phyloP scores from a whole-genome alignment of 1,139 yeast genomes.

The Nakaseomyces kungkrabaensis region DNA sequence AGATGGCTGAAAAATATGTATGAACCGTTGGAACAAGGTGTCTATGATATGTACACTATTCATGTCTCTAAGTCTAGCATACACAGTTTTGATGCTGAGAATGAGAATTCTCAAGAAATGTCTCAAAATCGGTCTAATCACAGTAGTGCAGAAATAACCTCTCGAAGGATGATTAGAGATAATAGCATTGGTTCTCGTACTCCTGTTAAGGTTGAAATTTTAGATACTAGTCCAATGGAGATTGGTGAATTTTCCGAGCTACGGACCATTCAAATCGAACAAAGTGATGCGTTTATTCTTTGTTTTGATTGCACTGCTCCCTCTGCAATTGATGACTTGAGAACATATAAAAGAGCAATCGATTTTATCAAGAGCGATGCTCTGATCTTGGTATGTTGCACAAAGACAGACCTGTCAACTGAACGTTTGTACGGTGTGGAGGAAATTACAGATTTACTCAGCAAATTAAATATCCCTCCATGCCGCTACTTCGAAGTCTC shows the following conservation, averaged over 20 bases:
- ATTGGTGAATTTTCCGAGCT: constrained; percentile 19
- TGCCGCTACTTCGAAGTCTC: constrained; percentile 18
- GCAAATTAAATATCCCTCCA: constrained; percentile 12
- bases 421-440: constrained; percentile 9
- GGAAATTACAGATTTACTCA: constrained; percentile 6
- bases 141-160: background rate
- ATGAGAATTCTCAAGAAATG: background rate
- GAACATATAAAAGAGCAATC: constrained; percentile 15
- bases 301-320: constrained; percentile 20
- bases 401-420: constrained; percentile 16
- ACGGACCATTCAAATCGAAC: constrained; percentile 17
- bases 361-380: constrained; percentile 15
- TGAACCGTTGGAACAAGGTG: constrained; percentile 9
- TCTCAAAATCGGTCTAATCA: background rate
- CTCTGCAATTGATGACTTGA: constrained; percentile 16
- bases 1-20: constrained; percentile 18
- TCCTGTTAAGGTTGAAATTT: constrained; percentile 16
- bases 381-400: constrained; percentile 20
- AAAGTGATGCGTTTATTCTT: constrained; percentile 24
- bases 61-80: constrained; percentile 8
- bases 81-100: constrained; percentile 1
- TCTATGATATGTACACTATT: constrained; percentile 18
- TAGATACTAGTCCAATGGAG: constrained; percentile 19
- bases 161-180: background rate
- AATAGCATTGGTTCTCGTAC: constrained; percentile 4